Evolutionary conservation across 805 yeast genomes (phyloP), one percentile per base, ranked within the genome.

Genomic region (Candida ovalis): DNA sequence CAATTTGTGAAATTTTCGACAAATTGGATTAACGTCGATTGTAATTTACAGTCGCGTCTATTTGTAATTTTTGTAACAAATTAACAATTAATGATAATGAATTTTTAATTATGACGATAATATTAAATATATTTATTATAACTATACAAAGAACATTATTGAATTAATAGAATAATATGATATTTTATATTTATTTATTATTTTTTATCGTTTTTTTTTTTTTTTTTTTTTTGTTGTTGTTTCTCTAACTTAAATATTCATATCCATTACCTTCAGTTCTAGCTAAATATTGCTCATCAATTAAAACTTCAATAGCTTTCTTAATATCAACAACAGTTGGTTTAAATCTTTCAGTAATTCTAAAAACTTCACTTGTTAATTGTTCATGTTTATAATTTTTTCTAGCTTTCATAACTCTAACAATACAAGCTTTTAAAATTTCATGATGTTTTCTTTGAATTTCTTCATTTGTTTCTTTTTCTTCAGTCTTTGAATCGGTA

Each of bases 321-420:
- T 92, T 92, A 60, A 92, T 85, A 61, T 90, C 96, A 13, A 88
- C 77, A 33, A 90, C 83, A 50, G 84, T 82, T 4, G 98, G 97
- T 57, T 78, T 81, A 74, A 94, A 92, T 57, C 98, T 77, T 43
- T 80, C 73, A 3, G 96, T 81, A 63, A 89, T 96, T 51, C 88
- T 86, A 58, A 88, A 83, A 38, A 91, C 92, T 66, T 92, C 98
- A 58, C 86, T 88, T 38, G 90, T 83, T 59, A 92, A 76, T 47
- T 82, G 84, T 43, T 84, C 86, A 63, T 91, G 97, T 54, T 81
- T 80, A 58, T 88, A 73, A 40, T 75, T 76, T 66, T 90, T 87
- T 62, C 97, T 78, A 1, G 97, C 91, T 72, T 92, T 92, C 98
- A 92, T 94, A 62, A 92, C 88, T 60, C 99, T 79, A 36, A 92